phyloP scores from a whole-genome alignment of 345 rosid genomes.

The Arabidopsis suecica region DNA sequence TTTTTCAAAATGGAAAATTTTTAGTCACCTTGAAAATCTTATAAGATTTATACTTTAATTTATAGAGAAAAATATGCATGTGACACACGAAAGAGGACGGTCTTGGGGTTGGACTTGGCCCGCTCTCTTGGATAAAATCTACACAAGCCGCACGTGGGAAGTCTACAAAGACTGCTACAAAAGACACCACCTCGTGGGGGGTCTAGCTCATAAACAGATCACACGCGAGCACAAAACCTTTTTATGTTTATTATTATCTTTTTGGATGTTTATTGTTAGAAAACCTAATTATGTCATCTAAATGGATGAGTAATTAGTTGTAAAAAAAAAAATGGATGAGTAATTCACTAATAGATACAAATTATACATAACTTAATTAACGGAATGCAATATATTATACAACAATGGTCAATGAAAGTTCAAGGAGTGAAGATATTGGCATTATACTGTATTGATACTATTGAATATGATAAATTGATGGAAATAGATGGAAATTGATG shows the following conservation, averaged over 20 bases:
- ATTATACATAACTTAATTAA: not conserved
- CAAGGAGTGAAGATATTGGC: not conserved
- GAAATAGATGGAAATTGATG: not conserved
- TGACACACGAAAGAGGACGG: slow-evolving; percentile 27
- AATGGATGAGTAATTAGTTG: not conserved
- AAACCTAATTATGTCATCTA: not conserved
- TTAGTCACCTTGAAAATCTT: not conserved
- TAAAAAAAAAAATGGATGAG: not conserved
- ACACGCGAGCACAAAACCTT: slow-evolving; percentile 27
- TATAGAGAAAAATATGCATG: not conserved
- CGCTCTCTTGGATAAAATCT: slow-evolving; percentile 32
- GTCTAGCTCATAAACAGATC: slow-evolving; percentile 20
- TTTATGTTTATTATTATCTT: not conserved
- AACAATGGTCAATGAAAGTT: not conserved
- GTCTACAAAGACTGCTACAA: slow-evolving; percentile 45
- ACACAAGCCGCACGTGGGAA: slow-evolving; percentile 33
- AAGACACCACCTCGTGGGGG: slow-evolving; percentile 38
- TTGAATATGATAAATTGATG: not conserved
- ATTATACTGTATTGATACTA: not conserved
- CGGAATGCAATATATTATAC: not conserved
- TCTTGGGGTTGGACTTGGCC: slow-evolving; percentile 33
- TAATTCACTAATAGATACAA: not conserved
- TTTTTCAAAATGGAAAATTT: not conserved
- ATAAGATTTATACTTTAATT: not conserved
- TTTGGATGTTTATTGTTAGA: not conserved